Evolutionary conservation across 805 yeast species (phyloP), one percentile per base, ranked within the genome.

Genomic region (Barnettozyma pratensis): DNA sequence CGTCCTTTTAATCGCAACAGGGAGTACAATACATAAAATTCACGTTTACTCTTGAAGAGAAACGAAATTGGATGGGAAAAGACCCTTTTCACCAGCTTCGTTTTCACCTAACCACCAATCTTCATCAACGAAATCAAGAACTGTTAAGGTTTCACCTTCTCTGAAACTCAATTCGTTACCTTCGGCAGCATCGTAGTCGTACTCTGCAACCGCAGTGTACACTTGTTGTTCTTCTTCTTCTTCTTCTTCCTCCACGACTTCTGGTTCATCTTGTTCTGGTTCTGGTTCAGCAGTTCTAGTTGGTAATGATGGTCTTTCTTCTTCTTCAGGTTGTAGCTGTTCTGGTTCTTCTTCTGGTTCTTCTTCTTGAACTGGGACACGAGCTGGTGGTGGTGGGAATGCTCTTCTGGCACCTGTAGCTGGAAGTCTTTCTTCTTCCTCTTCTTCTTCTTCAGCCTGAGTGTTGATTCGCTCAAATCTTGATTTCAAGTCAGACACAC

Each of bases 21-120:
- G 19, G 19, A 19, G 19, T 19, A 19, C 19, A 19, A 19, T 19
- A 19, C 19, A 19, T 19, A 19, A 19, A 19, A n/a, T 27, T 35
- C 14, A 19, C 11, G 27, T 3, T 34, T 35, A 43, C 40, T 48
- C 47, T 46, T 54, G 56, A 45, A 70, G 56, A n/a, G 66, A 48
- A 37, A 94, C 98, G 63, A 87, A 89, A 68, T 88, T 90, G 39
- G 96, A 81, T 46, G 99, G 99, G 81, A 92, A 91, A 48, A 92
- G 73, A 49, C 94, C 94, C 56, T 78, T 76, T 56, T 81, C 85
- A 41, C 96, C 97, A 32, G 81, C 70, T 49, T 67, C 75, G 57
- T 83, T 75, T 53, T 79, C 81, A 45, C 99, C 99, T 47, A 85
- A 74, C 98, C 98, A 94, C 99, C 99, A 94, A 64, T 88, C 96